Evolutionary conservation across 768 basidiomycete species (phyloP), one percentile per base, ranked within the genome.

Genomic region (Pluteus cervinus): DNA sequence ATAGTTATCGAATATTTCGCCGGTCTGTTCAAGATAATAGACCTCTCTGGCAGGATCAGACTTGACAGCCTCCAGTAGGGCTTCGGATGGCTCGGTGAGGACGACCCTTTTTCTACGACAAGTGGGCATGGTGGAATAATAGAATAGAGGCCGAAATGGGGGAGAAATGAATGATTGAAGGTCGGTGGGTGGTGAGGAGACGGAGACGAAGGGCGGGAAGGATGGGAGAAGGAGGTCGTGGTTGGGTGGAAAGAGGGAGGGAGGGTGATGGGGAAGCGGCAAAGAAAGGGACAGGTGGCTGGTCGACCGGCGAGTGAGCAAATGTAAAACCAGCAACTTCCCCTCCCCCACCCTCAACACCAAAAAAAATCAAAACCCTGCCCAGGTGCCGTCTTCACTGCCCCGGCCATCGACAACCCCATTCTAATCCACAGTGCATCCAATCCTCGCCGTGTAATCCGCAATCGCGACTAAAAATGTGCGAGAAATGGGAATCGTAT

Each of bases 1-100:
- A 57, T 96, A 98, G 55, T 81, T 81, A 47, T 90, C 82, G 59
- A 98, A 98, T 62, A 98, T 87, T 76, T 98, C 94, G 54, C 93
- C 94, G 3, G 94, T 98, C 61, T 90, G 81, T 46, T 80, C 69
- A 55, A 98, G 82, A 69, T 87, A 93, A 66, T 81, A 98, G 60
- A 97, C 92, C 48, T 81, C 79, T 55, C 66, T 76, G 60, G 69
- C 66, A 24, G 78, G 79, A 66, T 81, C 75, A 29, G 75, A 61
- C 58, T 76, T 71, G 52, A 70, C 69, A 42, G 76, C 73, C 45
- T 76, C 72, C 45, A 86, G 69, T 55, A 89, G 79, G 48, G 74
- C 61, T 31, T 75, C 72, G 36, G 85, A 76, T 47, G 86, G 82
- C 62, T 88, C 79, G 49, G 79, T 86, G 72, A 89, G 85, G 55